Percentiles rank a stretch among this genome's conserved stretches.
These are phyloP conservation scores for Neoconidiobolus thromboides DNA, from an alignment of 371 early-diverging fungal genomes.

Conservation along the genomic window DNA sequence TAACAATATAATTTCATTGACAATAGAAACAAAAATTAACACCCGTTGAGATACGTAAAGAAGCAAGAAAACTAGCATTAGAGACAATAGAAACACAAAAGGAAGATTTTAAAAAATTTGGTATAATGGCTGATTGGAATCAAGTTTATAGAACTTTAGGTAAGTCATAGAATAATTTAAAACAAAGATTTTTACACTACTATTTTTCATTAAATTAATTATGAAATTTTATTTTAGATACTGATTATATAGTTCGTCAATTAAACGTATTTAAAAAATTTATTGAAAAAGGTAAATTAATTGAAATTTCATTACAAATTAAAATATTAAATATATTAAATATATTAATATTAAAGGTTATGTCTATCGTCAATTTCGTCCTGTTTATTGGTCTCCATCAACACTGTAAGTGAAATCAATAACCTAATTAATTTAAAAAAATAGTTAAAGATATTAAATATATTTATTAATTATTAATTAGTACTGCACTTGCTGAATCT, in stretches of 20 bases:
- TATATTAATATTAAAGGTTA: constrained; percentile 16
- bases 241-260: constrained; percentile 61
- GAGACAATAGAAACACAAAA: constrained; percentile 46
- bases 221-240: constrained; percentile 14
- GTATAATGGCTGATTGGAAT: constrained; percentile 72
- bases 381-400: constrained; percentile 85
- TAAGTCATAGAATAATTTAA: constrained; percentile 6
- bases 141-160: constrained; percentile 57
- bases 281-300: constrained; percentile 35
- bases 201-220: too few relatives aligned
- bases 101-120: constrained; percentile 44
- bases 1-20: background rate
- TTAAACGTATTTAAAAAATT: constrained; percentile 55
- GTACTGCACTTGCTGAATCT: constrained; percentile 82
- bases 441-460: constrained; percentile 4
- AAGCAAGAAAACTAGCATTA: constrained; percentile 48
- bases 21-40: constrained; percentile 20
- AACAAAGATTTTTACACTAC: too few relatives aligned
- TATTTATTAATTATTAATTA: constrained; percentile 6
- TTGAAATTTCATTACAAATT: too few relatives aligned
- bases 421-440: too few relatives aligned
- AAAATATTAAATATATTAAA: constrained; percentile 4
- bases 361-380: constrained; percentile 58
- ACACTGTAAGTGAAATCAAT: constrained; percentile 18
- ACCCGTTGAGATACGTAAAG: constrained; percentile 40